Conservation (phyloP, 2,329 filamentous ascomycete species). For the Xylariaceae sp. region DNA sequence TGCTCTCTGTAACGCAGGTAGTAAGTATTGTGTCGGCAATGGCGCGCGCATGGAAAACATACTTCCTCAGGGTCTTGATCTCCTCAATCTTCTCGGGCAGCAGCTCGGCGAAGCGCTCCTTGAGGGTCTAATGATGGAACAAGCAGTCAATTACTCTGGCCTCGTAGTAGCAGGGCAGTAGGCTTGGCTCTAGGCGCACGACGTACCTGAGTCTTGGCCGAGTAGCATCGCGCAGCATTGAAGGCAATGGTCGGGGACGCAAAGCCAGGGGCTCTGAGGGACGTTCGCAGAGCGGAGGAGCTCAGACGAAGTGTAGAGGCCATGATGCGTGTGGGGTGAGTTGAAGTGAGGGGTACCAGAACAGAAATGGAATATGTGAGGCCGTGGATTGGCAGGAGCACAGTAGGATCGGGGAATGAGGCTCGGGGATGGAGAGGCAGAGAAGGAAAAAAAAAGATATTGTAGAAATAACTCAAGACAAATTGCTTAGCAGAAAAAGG, state of each 20-base stretch:
- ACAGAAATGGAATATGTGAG: constrained; percentile 10
- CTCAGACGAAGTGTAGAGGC: constrained; percentile 77
- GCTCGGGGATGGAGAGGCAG: constrained; percentile 11
- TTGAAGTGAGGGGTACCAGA: constrained; percentile 2
- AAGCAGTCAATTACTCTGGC: constrained; percentile 24
- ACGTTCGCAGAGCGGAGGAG: constrained; percentile 76
- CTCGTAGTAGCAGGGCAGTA: constrained; percentile 1
- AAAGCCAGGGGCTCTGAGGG: constrained; percentile 63
- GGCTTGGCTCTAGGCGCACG: constrained; percentile 21
- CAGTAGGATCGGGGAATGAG: constrained; percentile 11
- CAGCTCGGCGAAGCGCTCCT: constrained; percentile 96
- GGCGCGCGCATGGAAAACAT: constrained; percentile 38
- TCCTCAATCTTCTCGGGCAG: constrained; percentile 96
- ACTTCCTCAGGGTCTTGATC: constrained; percentile 98
- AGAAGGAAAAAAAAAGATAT: constrained; percentile 17
- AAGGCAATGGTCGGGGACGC: constrained; percentile 67
- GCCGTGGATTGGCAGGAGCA: constrained; percentile 9
- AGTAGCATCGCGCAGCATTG: constrained; percentile 85
- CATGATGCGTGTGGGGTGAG: constrained; percentile 52
- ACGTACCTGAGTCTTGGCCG: constrained; percentile 77
- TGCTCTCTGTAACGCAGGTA: constrained; percentile 61
- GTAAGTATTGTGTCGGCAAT: constrained; percentile 27
- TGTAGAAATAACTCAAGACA: constrained; percentile 24
- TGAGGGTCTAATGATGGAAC: constrained; percentile 65
- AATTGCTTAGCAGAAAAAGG: constrained; percentile 12